Percentiles rank a stretch among this genome's conserved stretches.
Conservation (phyloP, 768 basidiomycete genomes). For the Solioccasus polychromus region DNA sequence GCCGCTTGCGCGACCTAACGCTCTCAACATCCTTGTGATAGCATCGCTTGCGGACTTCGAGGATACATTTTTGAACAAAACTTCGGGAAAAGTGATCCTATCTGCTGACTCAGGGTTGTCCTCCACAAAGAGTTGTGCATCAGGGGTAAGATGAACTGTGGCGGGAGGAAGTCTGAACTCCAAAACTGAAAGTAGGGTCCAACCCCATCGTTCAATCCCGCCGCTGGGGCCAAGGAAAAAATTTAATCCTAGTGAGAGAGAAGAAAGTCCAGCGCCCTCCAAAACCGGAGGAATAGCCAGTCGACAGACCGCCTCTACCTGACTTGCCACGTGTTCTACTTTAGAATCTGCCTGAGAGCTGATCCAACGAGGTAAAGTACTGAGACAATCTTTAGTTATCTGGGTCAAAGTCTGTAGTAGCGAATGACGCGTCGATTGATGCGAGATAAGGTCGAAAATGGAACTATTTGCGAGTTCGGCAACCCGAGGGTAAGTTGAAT, state of each 20-base stretch:
- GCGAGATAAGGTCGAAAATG: conserved; percentile 44
- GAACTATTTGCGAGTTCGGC: conserved; percentile 44
- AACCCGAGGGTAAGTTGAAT: conserved; percentile 54
- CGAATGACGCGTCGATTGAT: conserved; percentile 42
- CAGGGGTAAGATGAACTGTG: conserved; percentile 44
- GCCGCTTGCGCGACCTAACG: conserved; percentile 66
- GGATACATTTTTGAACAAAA: conserved; percentile 53
- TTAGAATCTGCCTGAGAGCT: conserved; percentile 69
- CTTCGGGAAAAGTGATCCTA: conserved; percentile 52
- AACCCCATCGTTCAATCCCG: conserved; percentile 91
- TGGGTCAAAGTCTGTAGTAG: conserved; percentile 58
- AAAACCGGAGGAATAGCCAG: conserved; percentile 30
- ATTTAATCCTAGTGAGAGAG: conserved; percentile 53
- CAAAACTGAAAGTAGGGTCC: conserved; percentile 78
- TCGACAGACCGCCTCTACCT: conserved; percentile 70
- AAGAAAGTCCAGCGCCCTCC: conserved; percentile 28
- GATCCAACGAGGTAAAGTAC: conserved; percentile 70
- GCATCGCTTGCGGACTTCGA: conserved; percentile 50
- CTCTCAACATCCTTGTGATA: conserved; percentile 69
- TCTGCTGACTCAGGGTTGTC: conserved; percentile 36
- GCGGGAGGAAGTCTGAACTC: conserved; percentile 63
- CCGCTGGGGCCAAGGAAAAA: conserved; percentile 77
- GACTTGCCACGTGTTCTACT: conserved; percentile 62
- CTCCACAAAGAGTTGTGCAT: conserved; percentile 59
- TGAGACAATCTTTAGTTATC: conserved; percentile 61